Conservation (phyloP, 202 grass and related monocot genomes). For the Panicum virgatum region DNA sequence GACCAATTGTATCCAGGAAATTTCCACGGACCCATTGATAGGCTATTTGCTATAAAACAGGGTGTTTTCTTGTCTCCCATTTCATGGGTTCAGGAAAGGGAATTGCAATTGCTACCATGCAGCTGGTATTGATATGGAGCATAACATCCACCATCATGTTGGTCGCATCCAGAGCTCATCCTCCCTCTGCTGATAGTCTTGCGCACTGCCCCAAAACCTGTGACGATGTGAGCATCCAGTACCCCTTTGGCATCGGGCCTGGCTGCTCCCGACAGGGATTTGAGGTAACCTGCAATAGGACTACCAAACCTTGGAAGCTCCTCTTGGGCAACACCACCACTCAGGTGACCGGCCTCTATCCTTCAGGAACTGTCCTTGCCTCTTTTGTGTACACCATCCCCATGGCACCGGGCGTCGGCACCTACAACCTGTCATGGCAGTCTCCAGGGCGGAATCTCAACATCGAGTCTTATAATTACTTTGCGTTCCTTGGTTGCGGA, state of each 20-base stretch:
- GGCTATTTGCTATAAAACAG: not conserved
- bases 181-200: constrained; percentile 22
- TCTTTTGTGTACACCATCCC: constrained; percentile 38
- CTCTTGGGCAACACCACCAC: constrained; percentile 33
- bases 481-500: constrained; percentile 48
- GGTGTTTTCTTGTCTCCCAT: constrained; percentile 10
- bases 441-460: constrained; percentile 32
- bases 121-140: constrained; percentile 1
- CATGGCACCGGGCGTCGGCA: not conserved
- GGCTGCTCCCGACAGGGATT: constrained; percentile 51
- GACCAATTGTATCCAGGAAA: not conserved
- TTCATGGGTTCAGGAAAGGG: not conserved
- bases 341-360: constrained; percentile 20
- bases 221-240: constrained; percentile 39
- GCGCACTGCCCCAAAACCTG: constrained; percentile 38
- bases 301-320: constrained; percentile 29
- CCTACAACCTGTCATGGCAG: constrained; percentile 34
- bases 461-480: constrained; percentile 29
- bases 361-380: constrained; percentile 15
- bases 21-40: not conserved
- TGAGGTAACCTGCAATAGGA: constrained; percentile 42
- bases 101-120: not conserved
- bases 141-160: constrained; percentile 18
- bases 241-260: constrained; percentile 59
- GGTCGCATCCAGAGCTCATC: constrained; percentile 3